Evolutionary conservation across 192 early-diverging fungal genomes (phyloP).

Genomic region (Umbelopsis isabellina): DNA sequence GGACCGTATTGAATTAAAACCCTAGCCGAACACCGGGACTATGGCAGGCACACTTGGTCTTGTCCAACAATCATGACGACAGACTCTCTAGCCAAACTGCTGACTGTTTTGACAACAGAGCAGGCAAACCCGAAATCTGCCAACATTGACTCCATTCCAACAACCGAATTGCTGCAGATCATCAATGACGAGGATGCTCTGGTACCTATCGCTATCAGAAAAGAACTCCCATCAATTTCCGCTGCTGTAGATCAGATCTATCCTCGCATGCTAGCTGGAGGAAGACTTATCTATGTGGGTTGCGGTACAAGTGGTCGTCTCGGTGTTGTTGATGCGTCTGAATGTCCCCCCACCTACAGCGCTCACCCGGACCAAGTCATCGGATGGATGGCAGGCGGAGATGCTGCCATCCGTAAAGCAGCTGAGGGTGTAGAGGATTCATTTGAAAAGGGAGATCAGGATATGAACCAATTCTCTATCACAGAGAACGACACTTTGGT

Average conservation of each 20-base stretch:
- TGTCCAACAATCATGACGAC: conserved; percentile 1
- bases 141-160: conserved; percentile 23
- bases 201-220: conserved; percentile 20
- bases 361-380: conserved; percentile 12
- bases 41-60: neutral
- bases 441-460: conserved; percentile 2
- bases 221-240: conserved; percentile 9
- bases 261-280: conserved; percentile 22
- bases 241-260: conserved; percentile 21
- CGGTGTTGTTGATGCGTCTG: conserved; percentile 26
- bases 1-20: neutral
- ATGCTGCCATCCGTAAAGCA: conserved; percentile 28
- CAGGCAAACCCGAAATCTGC: conserved; percentile 20
- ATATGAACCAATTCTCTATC: conserved; percentile 18
- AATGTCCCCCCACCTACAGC: conserved; percentile 24
- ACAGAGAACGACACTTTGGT: conserved; percentile 27
- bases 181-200: conserved; percentile 27
- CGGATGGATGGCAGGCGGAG: conserved; percentile 28
- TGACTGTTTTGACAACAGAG: conserved; percentile 19
- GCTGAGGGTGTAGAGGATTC: conserved; percentile 30
- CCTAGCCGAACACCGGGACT: neutral
- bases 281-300: conserved; percentile 25
- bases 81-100: neutral
- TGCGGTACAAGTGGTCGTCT: conserved; percentile 27
- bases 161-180: conserved; percentile 18